These are phyloP conservation scores for Oryza glaberrima DNA, from an alignment of 176 grass and related monocot species.

Conservation along the genomic window DNA sequence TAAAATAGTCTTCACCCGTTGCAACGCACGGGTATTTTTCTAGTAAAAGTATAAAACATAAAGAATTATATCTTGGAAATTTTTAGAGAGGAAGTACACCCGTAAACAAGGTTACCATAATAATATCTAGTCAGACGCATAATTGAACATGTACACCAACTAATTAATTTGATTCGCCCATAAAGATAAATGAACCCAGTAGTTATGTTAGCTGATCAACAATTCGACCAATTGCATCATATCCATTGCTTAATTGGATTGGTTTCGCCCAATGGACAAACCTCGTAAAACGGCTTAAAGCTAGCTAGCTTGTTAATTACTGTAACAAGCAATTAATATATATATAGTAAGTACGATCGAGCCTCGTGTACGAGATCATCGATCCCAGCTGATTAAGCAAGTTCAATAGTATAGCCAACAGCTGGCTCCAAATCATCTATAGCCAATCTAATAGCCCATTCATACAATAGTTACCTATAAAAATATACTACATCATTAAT, in stretches of 20 bases:
- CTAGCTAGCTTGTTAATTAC: not conserved
- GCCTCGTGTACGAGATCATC: not conserved
- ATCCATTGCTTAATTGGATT: not conserved
- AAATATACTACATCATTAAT: no score
- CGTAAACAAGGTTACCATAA: no score
- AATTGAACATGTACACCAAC: not conserved
- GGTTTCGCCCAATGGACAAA: not conserved
- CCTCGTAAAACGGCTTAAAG: not conserved
- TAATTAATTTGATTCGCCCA: not conserved
- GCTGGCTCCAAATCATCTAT: no score
- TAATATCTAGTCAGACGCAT: not conserved
- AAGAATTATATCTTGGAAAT: not conserved
- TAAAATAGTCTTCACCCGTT: no score
- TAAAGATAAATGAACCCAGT: not conserved
- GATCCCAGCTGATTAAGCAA: not conserved
- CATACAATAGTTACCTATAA: no score
- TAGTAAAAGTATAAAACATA: not conserved
- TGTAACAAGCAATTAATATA: not conserved
- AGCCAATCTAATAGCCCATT: no score
- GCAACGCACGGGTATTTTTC: no score
- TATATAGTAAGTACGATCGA: no score
- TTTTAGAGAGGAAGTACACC: no score
- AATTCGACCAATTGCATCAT: no score
- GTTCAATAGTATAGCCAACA: no score
- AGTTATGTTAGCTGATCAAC: not conserved